Conservation (phyloP, 306 rosid species). For the Fagus crenata region DNA sequence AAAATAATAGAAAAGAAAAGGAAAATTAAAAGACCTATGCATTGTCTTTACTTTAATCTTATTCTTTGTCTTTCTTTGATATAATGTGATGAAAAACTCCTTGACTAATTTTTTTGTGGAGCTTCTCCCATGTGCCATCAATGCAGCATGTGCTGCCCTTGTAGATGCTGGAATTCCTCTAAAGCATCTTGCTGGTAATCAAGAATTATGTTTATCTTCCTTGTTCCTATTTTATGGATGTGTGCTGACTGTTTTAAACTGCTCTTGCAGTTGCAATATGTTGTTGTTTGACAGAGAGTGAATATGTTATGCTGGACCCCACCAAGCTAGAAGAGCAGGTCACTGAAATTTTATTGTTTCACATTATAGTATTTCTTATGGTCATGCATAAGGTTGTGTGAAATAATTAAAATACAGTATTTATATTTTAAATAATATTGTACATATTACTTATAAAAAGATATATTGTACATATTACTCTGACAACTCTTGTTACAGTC, state of each 20-base stretch:
- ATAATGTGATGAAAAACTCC: slow-evolving; percentile 23
- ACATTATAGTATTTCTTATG: slow-evolving; percentile 8
- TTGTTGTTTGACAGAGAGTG: slow-evolving; percentile 71
- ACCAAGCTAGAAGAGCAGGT: slow-evolving; percentile 95
- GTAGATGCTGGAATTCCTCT: slow-evolving; percentile 93
- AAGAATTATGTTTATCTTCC: slow-evolving; percentile 16
- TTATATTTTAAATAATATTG: no score
- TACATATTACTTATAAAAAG: no score
- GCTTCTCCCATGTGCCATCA: slow-evolving; percentile 83
- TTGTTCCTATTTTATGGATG: slow-evolving; percentile 19
- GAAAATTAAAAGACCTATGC: not conserved
- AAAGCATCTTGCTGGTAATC: slow-evolving; percentile 88
- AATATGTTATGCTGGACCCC: slow-evolving; percentile 73
- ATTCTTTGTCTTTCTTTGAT: not conserved
- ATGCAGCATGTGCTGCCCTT: slow-evolving; percentile 73
- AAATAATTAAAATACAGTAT: no score
- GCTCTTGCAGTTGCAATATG: slow-evolving; percentile 77
- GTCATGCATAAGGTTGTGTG: not conserved
- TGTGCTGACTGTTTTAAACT: slow-evolving; percentile 32
- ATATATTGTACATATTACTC: no score
- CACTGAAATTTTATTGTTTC: not conserved
- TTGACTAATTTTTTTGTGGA: slow-evolving; percentile 46
- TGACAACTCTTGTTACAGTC: no score
- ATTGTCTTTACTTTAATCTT: not conserved
- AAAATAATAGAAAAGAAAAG: slow-evolving; percentile 3